Conservation (phyloP, 116 monocot genomes). For the Zostera marina region DNA sequence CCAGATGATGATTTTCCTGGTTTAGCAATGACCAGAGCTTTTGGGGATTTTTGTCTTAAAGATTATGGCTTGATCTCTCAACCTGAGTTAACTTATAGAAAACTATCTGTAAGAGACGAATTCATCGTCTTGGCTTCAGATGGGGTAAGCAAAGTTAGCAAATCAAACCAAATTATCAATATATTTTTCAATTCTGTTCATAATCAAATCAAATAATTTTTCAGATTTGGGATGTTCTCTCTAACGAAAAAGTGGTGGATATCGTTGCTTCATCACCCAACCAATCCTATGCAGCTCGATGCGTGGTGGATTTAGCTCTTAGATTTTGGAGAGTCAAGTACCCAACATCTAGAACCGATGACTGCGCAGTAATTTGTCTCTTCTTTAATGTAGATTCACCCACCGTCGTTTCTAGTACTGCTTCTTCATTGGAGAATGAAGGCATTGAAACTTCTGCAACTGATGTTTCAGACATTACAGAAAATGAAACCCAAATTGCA, state of each 20-base stretch:
- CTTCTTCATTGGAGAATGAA: too few species aligned
- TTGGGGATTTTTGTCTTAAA: slow-evolving; percentile 64
- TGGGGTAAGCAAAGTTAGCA: slow-evolving; percentile 28
- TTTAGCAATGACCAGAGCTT: slow-evolving; percentile 57
- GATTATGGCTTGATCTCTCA: slow-evolving; percentile 54
- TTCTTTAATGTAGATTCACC: slow-evolving; percentile 24
- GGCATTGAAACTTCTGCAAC: too few species aligned
- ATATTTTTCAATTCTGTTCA: background rate
- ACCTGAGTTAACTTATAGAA: slow-evolving; percentile 40
- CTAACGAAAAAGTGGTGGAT: slow-evolving; percentile 43
- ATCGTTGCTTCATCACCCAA: slow-evolving; percentile 24
- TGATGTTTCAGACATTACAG: too few species aligned
- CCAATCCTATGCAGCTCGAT: slow-evolving; percentile 30
- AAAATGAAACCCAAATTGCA: too few species aligned
- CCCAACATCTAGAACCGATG: slow-evolving; percentile 47
- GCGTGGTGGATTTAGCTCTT: slow-evolving; percentile 37
- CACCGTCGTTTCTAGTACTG: background rate
- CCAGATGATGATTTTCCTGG: slow-evolving; percentile 48
- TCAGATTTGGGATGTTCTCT: slow-evolving; percentile 47
- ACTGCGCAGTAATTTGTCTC: slow-evolving; percentile 54
- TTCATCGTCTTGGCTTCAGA: slow-evolving; percentile 60
- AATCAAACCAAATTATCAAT: background rate
- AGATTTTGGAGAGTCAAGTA: slow-evolving; percentile 32
- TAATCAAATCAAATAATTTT: background rate
- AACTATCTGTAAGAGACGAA: slow-evolving; percentile 30